Base-by-base conservation (phyloP, 345 rosid genomes). In the Linum usitatissimum region DNA sequence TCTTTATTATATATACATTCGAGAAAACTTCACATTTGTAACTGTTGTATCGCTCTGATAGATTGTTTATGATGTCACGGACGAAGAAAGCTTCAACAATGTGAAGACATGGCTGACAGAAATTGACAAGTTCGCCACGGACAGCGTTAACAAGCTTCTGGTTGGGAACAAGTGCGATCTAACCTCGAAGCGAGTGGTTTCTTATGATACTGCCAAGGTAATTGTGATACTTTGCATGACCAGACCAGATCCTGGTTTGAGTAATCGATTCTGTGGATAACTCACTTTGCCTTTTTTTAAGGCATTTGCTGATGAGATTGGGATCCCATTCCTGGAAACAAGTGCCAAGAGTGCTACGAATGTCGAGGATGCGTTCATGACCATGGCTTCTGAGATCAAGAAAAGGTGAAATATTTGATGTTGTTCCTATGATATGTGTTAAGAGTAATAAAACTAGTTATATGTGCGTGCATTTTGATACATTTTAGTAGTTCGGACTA, bases 61-160 rank as follows among this genome's bases (percentile, higher is more conserved):
- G 95, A 80, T 87, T 64, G 88, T 86, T 57, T 87, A 87, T 74
- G 88, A 84, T 71, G 95, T 87, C 57, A 87, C 95, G 10, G 95
- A 84, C 70, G 83, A 81, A 67, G 88, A 84, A 71, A 86, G 93
- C 72, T 86, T 86, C 81, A 80, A 80, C 82, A 86, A 86, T 31
- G 90, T 84, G 54, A 84, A 84, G 69, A 87, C 79, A 71, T 86
- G 94, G 90, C 70, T 84, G 34, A 86, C 70, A 64, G 94, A 84
- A 78, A 87, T 87, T 8, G 85, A 81, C 55, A 88, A 90, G 34
- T 84, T 82, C 39, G 94, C 90, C 1, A 81, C 85, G 67, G 90
- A 87, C 70, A 83, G 71, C 74, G 94, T 87, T 54, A 87, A 82
- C 80, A 86, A 83, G 82, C 75, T 86, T 63, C 76, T 86, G 55